phyloP scores from a whole-genome alignment of 164 flowering plant genomes.

The Houttuynia cordata region DNA sequence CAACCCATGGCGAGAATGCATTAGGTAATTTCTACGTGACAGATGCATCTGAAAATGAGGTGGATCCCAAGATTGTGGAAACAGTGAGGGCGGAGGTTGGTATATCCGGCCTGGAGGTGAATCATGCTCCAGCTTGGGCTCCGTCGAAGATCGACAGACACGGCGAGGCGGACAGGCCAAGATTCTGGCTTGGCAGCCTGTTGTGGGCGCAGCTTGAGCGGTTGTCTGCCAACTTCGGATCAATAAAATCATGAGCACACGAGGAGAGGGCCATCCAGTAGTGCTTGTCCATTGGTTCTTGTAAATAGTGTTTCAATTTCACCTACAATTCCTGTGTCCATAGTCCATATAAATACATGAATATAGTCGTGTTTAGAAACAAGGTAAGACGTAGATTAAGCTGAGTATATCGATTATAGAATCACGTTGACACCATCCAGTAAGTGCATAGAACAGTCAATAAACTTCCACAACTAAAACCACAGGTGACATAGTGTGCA shows the following conservation, averaged over 20 bases:
- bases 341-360: too few relatives aligned
- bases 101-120: slow-evolving; percentile 24
- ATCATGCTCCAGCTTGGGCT: slow-evolving; percentile 15
- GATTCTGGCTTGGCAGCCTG: slow-evolving; percentile 47
- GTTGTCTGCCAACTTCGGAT: slow-evolving; percentile 50
- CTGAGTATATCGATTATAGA: too few relatives aligned
- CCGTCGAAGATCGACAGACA: slow-evolving; percentile 4
- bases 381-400: too few relatives aligned
- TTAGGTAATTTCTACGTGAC: slow-evolving; percentile 59
- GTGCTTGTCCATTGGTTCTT: too few relatives aligned
- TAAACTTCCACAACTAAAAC: too few relatives aligned
- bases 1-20: slow-evolving; percentile 42
- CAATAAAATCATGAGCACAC: slow-evolving; percentile 26
- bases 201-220: slow-evolving; percentile 74
- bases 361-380: too few relatives aligned
- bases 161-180: slow-evolving; percentile 18
- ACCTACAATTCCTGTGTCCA: too few relatives aligned
- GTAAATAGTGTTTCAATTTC: too few relatives aligned
- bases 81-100: slow-evolving; percentile 46
- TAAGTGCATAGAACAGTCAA: too few relatives aligned
- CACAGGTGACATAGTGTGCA: too few relatives aligned
- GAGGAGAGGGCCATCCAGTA: too few relatives aligned
- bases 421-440: too few relatives aligned
- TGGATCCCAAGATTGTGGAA: slow-evolving; percentile 31
- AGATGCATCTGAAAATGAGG: slow-evolving; percentile 48